These are phyloP conservation scores for Arthroderma uncinatum DNA, from an alignment of 2,329 filamentous ascomycete species.

Conservation along the genomic window DNA sequence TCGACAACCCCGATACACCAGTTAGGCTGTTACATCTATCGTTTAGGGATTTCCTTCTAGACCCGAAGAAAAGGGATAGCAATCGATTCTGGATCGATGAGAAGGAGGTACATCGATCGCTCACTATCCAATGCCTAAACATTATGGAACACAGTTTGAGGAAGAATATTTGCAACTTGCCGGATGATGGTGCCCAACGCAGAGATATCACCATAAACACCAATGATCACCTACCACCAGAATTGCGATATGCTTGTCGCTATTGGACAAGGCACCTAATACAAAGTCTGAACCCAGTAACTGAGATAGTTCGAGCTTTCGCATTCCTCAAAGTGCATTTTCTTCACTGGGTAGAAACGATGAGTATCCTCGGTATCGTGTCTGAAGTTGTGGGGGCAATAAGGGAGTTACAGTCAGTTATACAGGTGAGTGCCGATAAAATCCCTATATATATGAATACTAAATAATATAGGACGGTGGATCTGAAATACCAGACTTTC, in stretches of 20 bases:
- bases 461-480: not conserved
- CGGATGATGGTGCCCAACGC: not conserved
- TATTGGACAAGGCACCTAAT: slow-evolving; percentile 19
- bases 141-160: slow-evolving; percentile 5
- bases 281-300: slow-evolving; percentile 1
- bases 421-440: slow-evolving; percentile 9
- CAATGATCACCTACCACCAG: slow-evolving; percentile 10
- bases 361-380: slow-evolving; percentile 20
- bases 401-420: not conserved
- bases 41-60: slow-evolving; percentile 22
- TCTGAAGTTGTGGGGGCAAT: slow-evolving; percentile 14
- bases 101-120: slow-evolving; percentile 19
- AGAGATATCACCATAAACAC: not conserved
- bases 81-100: slow-evolving; percentile 22
- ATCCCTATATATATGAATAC: slow-evolving; percentile 16
- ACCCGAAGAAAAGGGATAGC: slow-evolving; percentile 2
- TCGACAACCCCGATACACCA: slow-evolving; percentile 1
- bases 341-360: slow-evolving; percentile 12
- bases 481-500: not conserved
- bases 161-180: slow-evolving; percentile 10
- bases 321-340: slow-evolving; percentile 8
- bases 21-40: slow-evolving; percentile 17
- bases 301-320: slow-evolving; percentile 5
- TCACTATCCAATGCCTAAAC: slow-evolving; percentile 21
- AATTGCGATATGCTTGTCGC: slow-evolving; percentile 18